Evolutionary conservation across 169 alveolate genomes (phyloP), one percentile per base, ranked within the genome.

Genomic region (Plasmodium malariae): DNA sequence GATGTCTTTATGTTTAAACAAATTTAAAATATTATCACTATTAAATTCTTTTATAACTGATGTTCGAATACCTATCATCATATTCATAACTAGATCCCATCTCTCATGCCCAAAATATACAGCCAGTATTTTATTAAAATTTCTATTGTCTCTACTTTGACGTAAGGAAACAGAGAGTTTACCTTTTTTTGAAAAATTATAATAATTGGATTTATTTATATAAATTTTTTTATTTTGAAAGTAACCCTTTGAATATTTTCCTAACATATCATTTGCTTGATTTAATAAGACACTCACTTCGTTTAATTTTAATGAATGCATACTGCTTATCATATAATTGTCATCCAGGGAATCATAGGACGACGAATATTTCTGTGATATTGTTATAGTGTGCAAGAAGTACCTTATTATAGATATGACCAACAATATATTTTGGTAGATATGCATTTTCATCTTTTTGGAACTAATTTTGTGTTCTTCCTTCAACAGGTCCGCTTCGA

Each of bases 41-140:
- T 40, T 51, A 37, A 74, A 80, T 55, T 89, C 86, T 32, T 89
- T 78, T 9, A 95, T 91, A 3, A 97, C 97, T 19, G 98, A 92
- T 6, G 93, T 62, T 45, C 97, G 89, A 36, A 96, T 94, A 1
- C 98, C 98, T 21, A 96, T 90, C 98, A 96, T 96, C 98, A 96
- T 96, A 88, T 96, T 94, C 60, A 96, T 90, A 5, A 96, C 98
- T 57, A 95, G 87, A 83, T 96, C 95, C 98, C 98, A 96, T 28
- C 97, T 87, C 37, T 96, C 98, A 85, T 96, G 98, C 0, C 98
- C 98, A 70, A 96, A 94, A 74, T 96, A 96, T 1, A 96, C 97
- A 26, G 94, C 93, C n/a, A 76, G 45, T 0, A 76, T 62, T 30
- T 65, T 62, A n/a, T 62, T 65, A 21, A 73, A 43, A 5, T 24